These are phyloP conservation scores for Rhynchospora pubera DNA, from an alignment of 176 grass and related monocot genomes.

Conservation along the genomic window DNA sequence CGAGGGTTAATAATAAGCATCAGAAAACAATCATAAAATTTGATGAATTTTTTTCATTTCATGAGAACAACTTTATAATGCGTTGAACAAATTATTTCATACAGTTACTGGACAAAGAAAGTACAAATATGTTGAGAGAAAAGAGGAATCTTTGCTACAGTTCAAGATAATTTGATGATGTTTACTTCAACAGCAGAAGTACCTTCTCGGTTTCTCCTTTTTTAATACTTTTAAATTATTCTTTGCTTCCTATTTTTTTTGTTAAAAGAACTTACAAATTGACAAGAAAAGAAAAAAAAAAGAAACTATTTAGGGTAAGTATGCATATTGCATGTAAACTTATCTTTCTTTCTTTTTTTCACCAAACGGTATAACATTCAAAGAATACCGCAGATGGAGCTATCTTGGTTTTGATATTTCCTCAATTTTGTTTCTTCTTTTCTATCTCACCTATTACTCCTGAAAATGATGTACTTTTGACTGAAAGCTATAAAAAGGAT, in stretches of 20 bases:
- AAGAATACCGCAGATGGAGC: background rate
- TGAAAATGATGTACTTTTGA: slow-evolving; percentile 10
- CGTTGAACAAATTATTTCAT: background rate
- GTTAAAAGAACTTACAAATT: background rate
- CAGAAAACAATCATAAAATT: no score
- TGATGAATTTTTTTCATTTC: background rate
- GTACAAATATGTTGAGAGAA: background rate
- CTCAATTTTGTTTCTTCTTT: background rate
- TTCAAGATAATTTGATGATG: background rate
- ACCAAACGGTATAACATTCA: background rate
- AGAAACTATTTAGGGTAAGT: background rate
- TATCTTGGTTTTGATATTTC: background rate
- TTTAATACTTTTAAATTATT: background rate
- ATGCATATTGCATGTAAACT: background rate
- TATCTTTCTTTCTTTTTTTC: background rate
- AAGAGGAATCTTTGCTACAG: background rate
- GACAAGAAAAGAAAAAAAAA: background rate
- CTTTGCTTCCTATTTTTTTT: background rate
- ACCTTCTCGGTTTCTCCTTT: background rate
- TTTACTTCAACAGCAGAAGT: background rate
- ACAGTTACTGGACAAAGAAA: background rate
- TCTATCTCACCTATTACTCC: background rate
- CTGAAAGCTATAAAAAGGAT: background rate
- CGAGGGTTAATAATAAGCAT: background rate
- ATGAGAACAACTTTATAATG: background rate